Conservation (phyloP, 2,329 filamentous ascomycete species). For the Pseudocercospora crystallina region DNA sequence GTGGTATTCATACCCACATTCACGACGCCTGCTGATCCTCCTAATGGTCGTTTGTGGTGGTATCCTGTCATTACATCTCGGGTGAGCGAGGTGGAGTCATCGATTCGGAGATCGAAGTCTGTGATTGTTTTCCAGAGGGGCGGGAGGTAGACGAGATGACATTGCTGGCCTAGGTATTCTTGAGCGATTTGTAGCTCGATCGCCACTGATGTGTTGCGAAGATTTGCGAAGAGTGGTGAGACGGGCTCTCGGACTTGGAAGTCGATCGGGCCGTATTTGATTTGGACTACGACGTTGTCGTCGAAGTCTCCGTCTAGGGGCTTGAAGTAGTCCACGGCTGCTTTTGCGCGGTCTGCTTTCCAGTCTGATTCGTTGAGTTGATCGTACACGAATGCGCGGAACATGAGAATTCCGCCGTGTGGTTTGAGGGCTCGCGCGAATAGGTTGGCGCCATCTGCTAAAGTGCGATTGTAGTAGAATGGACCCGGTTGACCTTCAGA, state of each 20-base stretch:
- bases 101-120: conserved; percentile 65
- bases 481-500: conserved; percentile 72
- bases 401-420: conserved; percentile 65
- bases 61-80: conserved; percentile 62
- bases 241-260: conserved; percentile 70
- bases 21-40: conserved; percentile 65
- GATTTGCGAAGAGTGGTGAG: conserved; percentile 62
- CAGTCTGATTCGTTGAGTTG: conserved; percentile 59
- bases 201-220: conserved; percentile 50
- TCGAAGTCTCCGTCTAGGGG: conserved; percentile 65
- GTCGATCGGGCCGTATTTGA: conserved; percentile 74
- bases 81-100: conserved; percentile 56
- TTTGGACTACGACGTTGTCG: conserved; percentile 69
- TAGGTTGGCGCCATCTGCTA: conserved; percentile 67
- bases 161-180: conserved; percentile 71
- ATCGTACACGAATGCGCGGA: conserved; percentile 71
- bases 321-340: conserved; percentile 66
- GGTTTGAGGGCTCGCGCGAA: conserved; percentile 61
- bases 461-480: conserved; percentile 66
- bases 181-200: conserved; percentile 68
- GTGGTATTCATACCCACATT: conserved; percentile 66
- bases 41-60: conserved; percentile 57
- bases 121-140: conserved; percentile 69
- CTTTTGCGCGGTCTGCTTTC: conserved; percentile 68
- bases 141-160: conserved; percentile 66